phyloP scores from a whole-genome alignment of 805 yeast species.

The Hagleromyces aurorensis region DNA sequence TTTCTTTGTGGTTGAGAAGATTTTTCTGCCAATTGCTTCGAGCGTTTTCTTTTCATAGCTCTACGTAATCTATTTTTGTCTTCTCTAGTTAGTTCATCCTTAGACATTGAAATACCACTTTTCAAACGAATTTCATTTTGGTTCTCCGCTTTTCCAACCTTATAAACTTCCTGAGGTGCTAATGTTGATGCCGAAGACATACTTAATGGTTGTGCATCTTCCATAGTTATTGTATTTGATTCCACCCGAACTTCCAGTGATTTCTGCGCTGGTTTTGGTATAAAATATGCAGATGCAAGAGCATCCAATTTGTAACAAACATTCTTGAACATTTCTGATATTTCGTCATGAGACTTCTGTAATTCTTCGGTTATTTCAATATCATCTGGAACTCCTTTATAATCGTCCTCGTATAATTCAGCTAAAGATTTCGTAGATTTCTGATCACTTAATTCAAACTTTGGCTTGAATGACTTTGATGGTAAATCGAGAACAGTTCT shows the following conservation, averaged over 20 bases:
- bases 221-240: conserved; percentile 79
- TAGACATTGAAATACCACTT: conserved; percentile 73
- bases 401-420: conserved; percentile 85
- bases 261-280: conserved; percentile 84
- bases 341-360: conserved; percentile 69
- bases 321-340: conserved; percentile 52
- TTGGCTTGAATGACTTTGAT: conserved; percentile 41
- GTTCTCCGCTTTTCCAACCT: conserved; percentile 37
- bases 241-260: conserved; percentile 75
- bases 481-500: conserved; percentile 61
- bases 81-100: conserved; percentile 73
- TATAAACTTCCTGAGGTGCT: conserved; percentile 93
- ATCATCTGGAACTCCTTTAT: conserved; percentile 42
- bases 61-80: conserved; percentile 84
- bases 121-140: conserved; percentile 59
- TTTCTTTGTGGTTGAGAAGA: conserved; percentile 32
- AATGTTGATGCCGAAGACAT: conserved; percentile 63
- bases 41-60: conserved; percentile 73
- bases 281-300: conserved; percentile 86
- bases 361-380: conserved; percentile 55
- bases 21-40: conserved; percentile 38
- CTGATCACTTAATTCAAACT: conserved; percentile 67
- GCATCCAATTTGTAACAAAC: conserved; percentile 75
- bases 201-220: conserved; percentile 91
- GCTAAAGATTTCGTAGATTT: conserved; percentile 86